Percentiles rank a stretch among this genome's conserved stretches.
Evolutionary conservation across 495 filamentous ascomycete genomes (phyloP).

Genomic region (Platismatia glauca): DNA sequence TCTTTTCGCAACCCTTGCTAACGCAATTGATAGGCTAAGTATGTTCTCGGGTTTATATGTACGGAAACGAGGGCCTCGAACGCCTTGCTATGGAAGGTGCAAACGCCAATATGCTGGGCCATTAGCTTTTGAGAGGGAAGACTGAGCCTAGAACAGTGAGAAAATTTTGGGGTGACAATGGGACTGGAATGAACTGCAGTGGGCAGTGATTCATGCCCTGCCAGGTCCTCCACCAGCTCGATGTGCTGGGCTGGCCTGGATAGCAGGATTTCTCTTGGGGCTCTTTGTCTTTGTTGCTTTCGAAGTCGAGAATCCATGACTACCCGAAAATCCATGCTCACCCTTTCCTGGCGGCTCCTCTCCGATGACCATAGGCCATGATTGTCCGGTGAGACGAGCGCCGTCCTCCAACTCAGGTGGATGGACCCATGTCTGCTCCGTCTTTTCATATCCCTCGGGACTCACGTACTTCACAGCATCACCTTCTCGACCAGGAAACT

Average conservation of each 20-base stretch:
- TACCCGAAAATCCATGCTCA: not conserved
- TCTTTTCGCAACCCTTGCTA: no score
- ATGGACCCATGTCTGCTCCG: constrained; percentile 32
- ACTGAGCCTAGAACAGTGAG: not conserved
- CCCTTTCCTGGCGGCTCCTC: not conserved
- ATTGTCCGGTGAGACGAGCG: constrained; percentile 28
- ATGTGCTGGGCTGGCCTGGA: constrained; percentile 7
- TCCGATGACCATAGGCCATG: constrained; percentile 27
- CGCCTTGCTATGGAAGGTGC: not conserved
- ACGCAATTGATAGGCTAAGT: no score
- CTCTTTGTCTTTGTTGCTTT: constrained; percentile 10
- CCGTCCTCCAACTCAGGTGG: constrained; percentile 30
- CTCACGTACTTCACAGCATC: constrained; percentile 25
- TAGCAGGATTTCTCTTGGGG: not conserved
- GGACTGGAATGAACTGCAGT: not conserved
- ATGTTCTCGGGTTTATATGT: not conserved
- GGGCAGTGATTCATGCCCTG: not conserved
- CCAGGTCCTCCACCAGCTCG: not conserved
- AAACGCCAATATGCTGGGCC: not conserved
- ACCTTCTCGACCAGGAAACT: constrained; percentile 22
- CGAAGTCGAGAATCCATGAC: not conserved
- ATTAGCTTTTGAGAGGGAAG: not conserved
- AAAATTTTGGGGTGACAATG: not conserved
- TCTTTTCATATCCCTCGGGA: constrained; percentile 31
- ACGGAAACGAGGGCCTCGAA: not conserved